Base-by-base conservation (phyloP, 441 rosid species). In the Arabidopsis lyrata region DNA sequence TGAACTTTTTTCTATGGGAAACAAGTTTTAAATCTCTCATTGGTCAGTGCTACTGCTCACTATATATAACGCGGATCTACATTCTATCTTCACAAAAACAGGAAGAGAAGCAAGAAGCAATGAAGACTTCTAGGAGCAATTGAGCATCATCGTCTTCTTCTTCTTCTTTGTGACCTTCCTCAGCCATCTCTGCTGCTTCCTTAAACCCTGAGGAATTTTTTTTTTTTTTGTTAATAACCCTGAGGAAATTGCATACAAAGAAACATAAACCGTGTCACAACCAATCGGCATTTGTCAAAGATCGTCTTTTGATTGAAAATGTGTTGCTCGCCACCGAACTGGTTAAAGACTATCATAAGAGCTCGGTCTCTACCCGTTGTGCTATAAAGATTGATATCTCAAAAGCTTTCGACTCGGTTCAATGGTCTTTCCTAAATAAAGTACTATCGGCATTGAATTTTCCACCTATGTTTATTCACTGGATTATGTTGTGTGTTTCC, bases 191-290 rank as follows among this genome's bases (percentile, higher is more conserved):
- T 52, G 29, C 55, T 39, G 14, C 36, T n/a, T 63, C 62, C 32
- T 22, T 22, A 0, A 69, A 38, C 73, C 34, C 12, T 29, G 41
- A 36, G 38, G 68, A 72, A n/a, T n/a, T n/a, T n/a, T n/a, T n/a
- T n/a, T n/a, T n/a, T n/a, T n/a, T n/a, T n/a, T n/a, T n/a, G n/a
- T n/a, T n/a, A n/a, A n/a, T n/a, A 69, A 38, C 73, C 34, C 12
- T 29, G 41, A 36, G 38, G 68, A 62, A 62, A 42, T 52, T 72
- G 76, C 68, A 72, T 72, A 39, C 4, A 34, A 39, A 72, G 68
- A 62, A 62, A 62, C 68, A 49, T 62, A 8, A 11, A 41, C 22
- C 50, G 44, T n/a, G 42, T 50, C 60, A 3, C 22, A 20, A 20
- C 22, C 22, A 20, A 20, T 20, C 22, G 22, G 22, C 22, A 20